A percentile compares a stretch with the other conserved stretches of the same genome.
Evolutionary conservation across 2,329 filamentous ascomycete genomes (phyloP).

Genomic region (Diaporthe nobilis): DNA sequence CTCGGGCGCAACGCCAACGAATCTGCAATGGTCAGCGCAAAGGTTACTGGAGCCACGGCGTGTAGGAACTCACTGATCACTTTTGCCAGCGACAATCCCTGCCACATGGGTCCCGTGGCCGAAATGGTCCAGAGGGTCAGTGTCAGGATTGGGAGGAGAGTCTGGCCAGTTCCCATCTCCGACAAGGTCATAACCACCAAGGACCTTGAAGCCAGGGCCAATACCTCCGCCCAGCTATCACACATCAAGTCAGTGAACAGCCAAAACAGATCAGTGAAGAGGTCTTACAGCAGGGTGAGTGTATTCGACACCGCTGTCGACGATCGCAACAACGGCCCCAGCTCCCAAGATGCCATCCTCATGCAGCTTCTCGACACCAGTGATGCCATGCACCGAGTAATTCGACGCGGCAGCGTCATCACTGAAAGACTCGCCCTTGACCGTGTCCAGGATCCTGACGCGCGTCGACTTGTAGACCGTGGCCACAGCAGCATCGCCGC

Average conservation of each 20-base stretch:
- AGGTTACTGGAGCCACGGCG: no score
- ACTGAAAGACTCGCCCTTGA: constrained; percentile 16
- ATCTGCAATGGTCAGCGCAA: constrained; percentile 1
- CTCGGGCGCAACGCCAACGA: constrained; percentile 40
- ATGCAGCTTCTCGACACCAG: constrained; percentile 45
- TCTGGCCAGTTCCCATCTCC: constrained; percentile 40
- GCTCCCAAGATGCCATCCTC: constrained; percentile 41
- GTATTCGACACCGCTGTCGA: constrained; percentile 45
- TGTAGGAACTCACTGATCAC: constrained; percentile 1
- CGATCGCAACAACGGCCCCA: constrained; percentile 43
- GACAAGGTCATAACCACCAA: constrained; percentile 40
- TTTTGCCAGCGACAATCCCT: constrained; percentile 48
- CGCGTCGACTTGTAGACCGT: constrained; percentile 22
- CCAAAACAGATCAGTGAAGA: background rate
- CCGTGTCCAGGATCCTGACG: constrained; percentile 29
- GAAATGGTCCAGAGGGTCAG: constrained; percentile 53
- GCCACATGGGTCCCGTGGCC: constrained; percentile 56
- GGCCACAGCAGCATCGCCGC: background rate
- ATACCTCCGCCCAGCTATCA: constrained; percentile 38
- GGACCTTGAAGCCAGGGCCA: constrained; percentile 38
- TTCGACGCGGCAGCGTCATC: constrained; percentile 37
- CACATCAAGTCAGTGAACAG: background rate
- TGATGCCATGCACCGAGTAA: constrained; percentile 45
- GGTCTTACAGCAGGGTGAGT: constrained; percentile 42
- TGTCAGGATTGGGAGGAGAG: constrained; percentile 50